Conservation (phyloP, 371 early-diverging fungal species). For the Mortierella sp. region DNA sequence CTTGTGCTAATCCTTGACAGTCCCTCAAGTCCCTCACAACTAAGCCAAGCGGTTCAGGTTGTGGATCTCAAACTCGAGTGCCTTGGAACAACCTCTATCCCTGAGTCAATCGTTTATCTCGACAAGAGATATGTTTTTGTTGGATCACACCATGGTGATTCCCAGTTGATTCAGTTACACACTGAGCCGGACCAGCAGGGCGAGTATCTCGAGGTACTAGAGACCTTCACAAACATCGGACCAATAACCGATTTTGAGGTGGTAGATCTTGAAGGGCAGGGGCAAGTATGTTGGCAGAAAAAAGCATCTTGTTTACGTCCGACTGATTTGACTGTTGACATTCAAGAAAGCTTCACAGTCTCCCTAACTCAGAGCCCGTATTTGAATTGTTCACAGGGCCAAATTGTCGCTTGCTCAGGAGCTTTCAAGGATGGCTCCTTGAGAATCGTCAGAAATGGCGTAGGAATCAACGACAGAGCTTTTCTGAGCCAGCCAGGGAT, state of each 20-base stretch:
- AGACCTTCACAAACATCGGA: constrained; percentile 79
- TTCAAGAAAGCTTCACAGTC: not conserved
- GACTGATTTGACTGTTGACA: not conserved
- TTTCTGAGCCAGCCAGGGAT: constrained; percentile 70
- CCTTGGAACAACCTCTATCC: constrained; percentile 66
- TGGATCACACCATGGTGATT: constrained; percentile 88
- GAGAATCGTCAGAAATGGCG: constrained; percentile 87
- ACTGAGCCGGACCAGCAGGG: constrained; percentile 47
- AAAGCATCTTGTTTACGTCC: not conserved
- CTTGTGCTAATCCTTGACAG: constrained; percentile 56
- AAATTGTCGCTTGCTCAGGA: constrained; percentile 91
- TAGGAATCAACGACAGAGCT: constrained; percentile 80
- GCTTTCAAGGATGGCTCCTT: constrained; percentile 77
- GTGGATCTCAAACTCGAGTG: constrained; percentile 54
- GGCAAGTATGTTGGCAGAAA: constrained; percentile 59
- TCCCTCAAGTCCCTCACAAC: constrained; percentile 3
- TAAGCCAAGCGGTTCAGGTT: constrained; percentile 14
- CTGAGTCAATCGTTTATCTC: constrained; percentile 77
- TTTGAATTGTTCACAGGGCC: constrained; percentile 57
- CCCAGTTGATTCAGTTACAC: constrained; percentile 70
- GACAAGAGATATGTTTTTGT: constrained; percentile 75
- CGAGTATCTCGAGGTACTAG: constrained; percentile 61
- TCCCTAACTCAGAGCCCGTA: not conserved
- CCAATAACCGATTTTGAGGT: constrained; percentile 91
- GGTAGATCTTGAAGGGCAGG: constrained; percentile 82